Conservation (phyloP, 371 early-diverging fungal genomes). For the Coemansia linderi region DNA sequence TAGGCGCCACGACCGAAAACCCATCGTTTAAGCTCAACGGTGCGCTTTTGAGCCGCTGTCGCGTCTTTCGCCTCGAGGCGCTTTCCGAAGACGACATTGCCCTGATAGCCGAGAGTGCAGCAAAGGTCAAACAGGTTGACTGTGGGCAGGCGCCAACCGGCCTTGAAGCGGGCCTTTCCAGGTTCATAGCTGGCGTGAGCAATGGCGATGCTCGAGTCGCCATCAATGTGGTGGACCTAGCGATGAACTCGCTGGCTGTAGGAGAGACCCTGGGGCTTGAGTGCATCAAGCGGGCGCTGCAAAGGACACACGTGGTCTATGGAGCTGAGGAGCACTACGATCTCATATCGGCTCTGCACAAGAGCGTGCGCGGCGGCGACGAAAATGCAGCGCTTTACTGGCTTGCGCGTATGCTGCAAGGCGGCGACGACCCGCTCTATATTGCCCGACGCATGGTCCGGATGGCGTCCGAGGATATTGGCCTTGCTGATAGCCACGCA, state of each 20-base stretch:
- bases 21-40: constrained; percentile 85
- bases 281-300: constrained; percentile 64
- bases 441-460: constrained; percentile 74
- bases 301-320: constrained; percentile 77
- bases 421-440: constrained; percentile 89
- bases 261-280: constrained; percentile 64
- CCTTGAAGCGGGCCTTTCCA: constrained; percentile 27
- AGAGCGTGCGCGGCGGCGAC: constrained; percentile 80
- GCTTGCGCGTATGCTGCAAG: constrained; percentile 85
- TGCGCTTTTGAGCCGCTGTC: constrained; percentile 79
- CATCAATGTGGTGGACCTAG: constrained; percentile 55
- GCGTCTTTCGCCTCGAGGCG: constrained; percentile 74
- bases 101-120: constrained; percentile 63
- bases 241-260: constrained; percentile 61
- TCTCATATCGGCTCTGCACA: constrained; percentile 84
- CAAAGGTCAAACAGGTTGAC: constrained; percentile 49
- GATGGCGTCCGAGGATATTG: constrained; percentile 88
- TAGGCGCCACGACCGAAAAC: constrained; percentile 90
- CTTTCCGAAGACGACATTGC: constrained; percentile 62
- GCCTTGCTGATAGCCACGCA: constrained; percentile 78
- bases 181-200: constrained; percentile 43
- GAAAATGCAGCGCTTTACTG: constrained; percentile 81
- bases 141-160: constrained; percentile 25
- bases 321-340: constrained; percentile 91
- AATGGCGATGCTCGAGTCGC: constrained; percentile 55